A percentile compares a stretch with the other conserved stretches of the same genome.
Conservation (phyloP, 2,329 filamentous ascomycete genomes). For the Thielaviopsis punctulata region DNA sequence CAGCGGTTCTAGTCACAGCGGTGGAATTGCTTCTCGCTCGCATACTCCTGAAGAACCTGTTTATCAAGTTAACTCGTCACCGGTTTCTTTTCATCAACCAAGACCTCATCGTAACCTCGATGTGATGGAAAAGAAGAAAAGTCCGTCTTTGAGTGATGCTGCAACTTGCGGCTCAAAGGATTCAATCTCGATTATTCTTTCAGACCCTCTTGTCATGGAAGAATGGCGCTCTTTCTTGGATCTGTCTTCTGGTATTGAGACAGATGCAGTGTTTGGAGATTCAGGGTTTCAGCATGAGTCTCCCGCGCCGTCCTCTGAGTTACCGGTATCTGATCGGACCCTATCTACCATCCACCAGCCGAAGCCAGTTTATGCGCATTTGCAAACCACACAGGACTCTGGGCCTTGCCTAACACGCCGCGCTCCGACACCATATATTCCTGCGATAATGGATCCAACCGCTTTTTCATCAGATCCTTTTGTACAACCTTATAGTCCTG, state of each 20-base stretch:
- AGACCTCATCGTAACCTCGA: conserved; percentile 1
- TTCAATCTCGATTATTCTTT: neutral
- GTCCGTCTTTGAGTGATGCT: neutral
- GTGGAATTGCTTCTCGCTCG: neutral
- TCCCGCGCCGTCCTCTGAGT: neutral
- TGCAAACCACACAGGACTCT: neutral
- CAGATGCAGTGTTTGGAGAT: neutral
- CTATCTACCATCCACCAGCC: neutral
- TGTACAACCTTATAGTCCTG: neutral
- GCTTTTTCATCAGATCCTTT: neutral
- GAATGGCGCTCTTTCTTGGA: neutral
- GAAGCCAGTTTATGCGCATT: neutral
- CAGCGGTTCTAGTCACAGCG: neutral
- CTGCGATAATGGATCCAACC: neutral
- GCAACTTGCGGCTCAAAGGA: neutral
- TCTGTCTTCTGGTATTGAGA: neutral
- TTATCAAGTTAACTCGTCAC: conserved; percentile 5
- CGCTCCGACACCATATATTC: neutral
- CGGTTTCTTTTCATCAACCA: conserved; percentile 4
- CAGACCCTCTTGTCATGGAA: neutral
- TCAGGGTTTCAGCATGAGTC: neutral
- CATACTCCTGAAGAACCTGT: neutral
- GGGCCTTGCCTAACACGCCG: neutral
- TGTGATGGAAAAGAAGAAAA: neutral
- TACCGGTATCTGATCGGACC: neutral